Evolutionary conservation across 2,329 filamentous ascomycete genomes (phyloP).

Genomic region (Neofusicoccum ribis): DNA sequence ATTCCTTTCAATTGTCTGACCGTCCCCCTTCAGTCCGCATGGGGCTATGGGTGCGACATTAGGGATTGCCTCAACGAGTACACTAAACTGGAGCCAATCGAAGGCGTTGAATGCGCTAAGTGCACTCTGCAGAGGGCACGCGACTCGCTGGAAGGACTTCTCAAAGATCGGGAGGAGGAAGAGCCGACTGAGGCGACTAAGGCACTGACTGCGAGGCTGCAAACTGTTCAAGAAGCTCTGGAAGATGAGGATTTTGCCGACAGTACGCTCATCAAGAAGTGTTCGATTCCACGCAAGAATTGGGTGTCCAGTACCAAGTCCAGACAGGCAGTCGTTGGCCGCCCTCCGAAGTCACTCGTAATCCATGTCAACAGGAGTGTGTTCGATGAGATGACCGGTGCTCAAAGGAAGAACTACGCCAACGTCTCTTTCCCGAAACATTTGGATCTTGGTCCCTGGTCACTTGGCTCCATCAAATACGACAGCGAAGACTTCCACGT

Average conservation of each 20-base stretch:
- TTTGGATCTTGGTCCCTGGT: constrained; percentile 83
- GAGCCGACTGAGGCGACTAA: constrained; percentile 13
- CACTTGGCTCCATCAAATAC: constrained; percentile 60
- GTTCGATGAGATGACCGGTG: constrained; percentile 80
- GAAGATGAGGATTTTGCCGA: constrained; percentile 78
- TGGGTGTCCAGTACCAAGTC: constrained; percentile 81
- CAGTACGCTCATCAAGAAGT: constrained; percentile 47
- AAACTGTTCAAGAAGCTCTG: constrained; percentile 68
- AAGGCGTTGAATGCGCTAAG: constrained; percentile 86
- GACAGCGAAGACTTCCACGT: constrained; percentile 31
- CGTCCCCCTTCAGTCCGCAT: constrained; percentile 69
- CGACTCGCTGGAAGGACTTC: constrained; percentile 45
- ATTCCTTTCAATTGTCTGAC: constrained; percentile 94
- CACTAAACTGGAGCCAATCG: constrained; percentile 79
- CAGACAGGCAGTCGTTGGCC: constrained; percentile 81
- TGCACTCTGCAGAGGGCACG: constrained; percentile 73
- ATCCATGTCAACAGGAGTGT: constrained; percentile 90
- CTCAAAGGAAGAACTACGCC: constrained; percentile 80
- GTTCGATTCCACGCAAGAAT: constrained; percentile 57
- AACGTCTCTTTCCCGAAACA: constrained; percentile 72
- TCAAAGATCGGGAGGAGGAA: constrained; percentile 26
- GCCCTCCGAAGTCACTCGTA: constrained; percentile 76
- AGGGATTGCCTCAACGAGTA: constrained; percentile 81
- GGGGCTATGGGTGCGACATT: constrained; percentile 69
- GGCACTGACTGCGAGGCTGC: constrained; percentile 51